Percentiles rank a stretch among this genome's conserved stretches.
Evolutionary conservation across 352 stramenopile genomes (phyloP).

Genomic region (Phytophthora litchii): DNA sequence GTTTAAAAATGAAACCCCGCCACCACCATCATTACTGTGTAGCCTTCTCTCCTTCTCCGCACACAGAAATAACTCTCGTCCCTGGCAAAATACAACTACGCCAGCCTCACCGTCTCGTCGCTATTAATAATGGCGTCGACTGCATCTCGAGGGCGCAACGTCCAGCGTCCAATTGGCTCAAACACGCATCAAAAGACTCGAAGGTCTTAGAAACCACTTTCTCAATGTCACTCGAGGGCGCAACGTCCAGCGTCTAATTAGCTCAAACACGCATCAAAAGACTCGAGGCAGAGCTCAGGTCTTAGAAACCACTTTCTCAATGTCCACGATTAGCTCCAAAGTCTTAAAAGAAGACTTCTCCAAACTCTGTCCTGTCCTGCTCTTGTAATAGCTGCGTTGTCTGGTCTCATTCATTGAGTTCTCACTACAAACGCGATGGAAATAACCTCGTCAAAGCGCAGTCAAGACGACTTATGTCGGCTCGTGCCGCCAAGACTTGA

Average conservation of each 20-base stretch:
- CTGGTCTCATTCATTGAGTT: constrained; percentile 20
- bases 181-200: constrained; percentile 15
- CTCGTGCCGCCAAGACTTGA: too few species aligned
- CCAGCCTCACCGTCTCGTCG: constrained; percentile 18
- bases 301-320: constrained; percentile 25
- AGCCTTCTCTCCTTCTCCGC: constrained; percentile 12
- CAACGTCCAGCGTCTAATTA: constrained; percentile 18
- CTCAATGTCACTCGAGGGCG: constrained; percentile 1
- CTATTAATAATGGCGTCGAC: constrained; percentile 34
- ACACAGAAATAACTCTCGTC: constrained; percentile 41
- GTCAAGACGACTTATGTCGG: neutral
- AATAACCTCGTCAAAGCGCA: constrained; percentile 6
- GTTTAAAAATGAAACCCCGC: constrained; percentile 78
- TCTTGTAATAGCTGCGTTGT: constrained; percentile 21
- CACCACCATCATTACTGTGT: constrained; percentile 16
- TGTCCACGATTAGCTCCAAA: constrained; percentile 27
- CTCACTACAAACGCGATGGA: constrained; percentile 6
- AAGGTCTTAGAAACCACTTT: constrained; percentile 1
- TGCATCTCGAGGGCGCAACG: constrained; percentile 4
- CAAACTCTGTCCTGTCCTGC: neutral
- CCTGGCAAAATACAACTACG: constrained; percentile 30
- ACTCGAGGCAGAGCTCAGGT: constrained; percentile 12
- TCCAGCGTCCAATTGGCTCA: constrained; percentile 18
- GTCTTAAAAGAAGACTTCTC: neutral
- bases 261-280: constrained; percentile 13